phyloP scores from a whole-genome alignment of 306 rosid species.

The Lotus japonicus region DNA sequence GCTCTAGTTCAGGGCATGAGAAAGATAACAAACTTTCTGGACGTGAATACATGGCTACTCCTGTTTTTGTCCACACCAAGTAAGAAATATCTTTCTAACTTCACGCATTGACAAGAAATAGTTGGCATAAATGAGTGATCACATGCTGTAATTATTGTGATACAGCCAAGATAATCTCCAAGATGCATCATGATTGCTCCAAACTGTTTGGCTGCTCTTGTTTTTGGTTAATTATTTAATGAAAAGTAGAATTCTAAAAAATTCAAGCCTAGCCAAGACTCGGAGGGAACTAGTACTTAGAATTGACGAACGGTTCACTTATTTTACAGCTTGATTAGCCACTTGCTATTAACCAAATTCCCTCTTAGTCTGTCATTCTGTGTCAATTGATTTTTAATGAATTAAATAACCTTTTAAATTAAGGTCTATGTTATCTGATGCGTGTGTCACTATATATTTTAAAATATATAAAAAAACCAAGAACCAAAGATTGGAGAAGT shows the following conservation, averaged over 20 bases:
- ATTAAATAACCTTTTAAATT: neutral
- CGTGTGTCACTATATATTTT: neutral
- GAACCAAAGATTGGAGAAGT: neutral
- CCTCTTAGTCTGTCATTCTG: neutral
- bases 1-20: conserved; percentile 50
- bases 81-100: conserved; percentile 30
- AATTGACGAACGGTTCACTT: neutral
- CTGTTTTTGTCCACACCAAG: conserved; percentile 82
- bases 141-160: neutral
- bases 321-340: conserved; percentile 6
- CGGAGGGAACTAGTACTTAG: neutral
- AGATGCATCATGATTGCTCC: neutral
- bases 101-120: neutral
- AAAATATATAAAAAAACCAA: neutral
- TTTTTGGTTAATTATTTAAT: neutral
- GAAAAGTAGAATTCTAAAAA: neutral
- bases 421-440: neutral
- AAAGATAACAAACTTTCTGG: conserved; percentile 41
- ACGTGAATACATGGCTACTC: conserved; percentile 54
- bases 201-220: neutral
- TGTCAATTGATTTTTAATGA: neutral
- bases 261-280: neutral
- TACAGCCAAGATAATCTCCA: conserved; percentile 2
- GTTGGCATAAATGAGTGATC: neutral
- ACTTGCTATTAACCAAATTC: neutral